These are phyloP conservation scores for Aristolochia contorta DNA, from an alignment of 164 flowering plant species.

Conservation along the genomic window DNA sequence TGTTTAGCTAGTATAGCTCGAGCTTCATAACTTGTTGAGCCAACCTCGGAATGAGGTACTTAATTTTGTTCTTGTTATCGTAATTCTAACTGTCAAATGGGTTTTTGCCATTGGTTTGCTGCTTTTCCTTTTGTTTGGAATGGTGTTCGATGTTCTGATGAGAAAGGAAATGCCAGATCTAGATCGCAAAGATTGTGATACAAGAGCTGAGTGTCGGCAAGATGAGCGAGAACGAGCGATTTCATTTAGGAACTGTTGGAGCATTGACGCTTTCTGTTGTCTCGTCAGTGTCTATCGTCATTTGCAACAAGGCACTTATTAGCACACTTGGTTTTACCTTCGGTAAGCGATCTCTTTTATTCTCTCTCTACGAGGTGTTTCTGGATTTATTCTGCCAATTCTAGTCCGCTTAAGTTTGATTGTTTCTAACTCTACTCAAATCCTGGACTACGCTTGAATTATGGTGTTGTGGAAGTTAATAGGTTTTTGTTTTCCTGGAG, in stretches of 20 bases:
- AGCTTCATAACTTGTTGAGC: too few relatives aligned
- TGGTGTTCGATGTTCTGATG: slow-evolving; percentile 4
- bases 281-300: slow-evolving; percentile 65
- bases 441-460: too few relatives aligned
- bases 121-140: too few relatives aligned
- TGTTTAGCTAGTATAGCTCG: too few relatives aligned
- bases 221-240: slow-evolving; percentile 46
- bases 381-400: neutral
- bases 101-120: too few relatives aligned
- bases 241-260: slow-evolving; percentile 71
- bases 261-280: slow-evolving; percentile 66
- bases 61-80: too few relatives aligned
- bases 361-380: neutral
- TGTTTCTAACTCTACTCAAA: neutral
- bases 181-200: slow-evolving; percentile 5
- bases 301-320: slow-evolving; percentile 73
- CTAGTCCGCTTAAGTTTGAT: neutral
- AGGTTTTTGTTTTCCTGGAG: too few relatives aligned
- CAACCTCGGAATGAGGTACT: too few relatives aligned
- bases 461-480: too few relatives aligned
- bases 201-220: slow-evolving; percentile 6
- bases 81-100: too few relatives aligned
- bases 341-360: slow-evolving; percentile 24
- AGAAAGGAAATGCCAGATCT: slow-evolving; percentile 5
- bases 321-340: slow-evolving; percentile 54